phyloP scores from a whole-genome alignment of 495 filamentous ascomycete species.

The Platismatia glauca region DNA sequence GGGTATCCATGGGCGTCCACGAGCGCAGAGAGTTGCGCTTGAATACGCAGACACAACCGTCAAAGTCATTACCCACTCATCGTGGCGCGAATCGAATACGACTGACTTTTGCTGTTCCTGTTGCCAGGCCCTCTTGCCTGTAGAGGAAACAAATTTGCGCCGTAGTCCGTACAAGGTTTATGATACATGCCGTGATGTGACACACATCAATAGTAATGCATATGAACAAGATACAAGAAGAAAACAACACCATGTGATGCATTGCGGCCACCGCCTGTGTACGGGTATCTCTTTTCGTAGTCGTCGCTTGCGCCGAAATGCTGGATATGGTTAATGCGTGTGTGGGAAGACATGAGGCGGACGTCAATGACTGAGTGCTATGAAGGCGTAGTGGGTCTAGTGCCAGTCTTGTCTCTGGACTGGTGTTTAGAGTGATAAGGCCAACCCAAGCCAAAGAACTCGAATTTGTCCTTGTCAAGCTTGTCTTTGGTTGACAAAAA shows the following conservation, averaged over 20 bases:
- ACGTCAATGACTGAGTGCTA: conserved; percentile 10
- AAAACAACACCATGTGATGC: conserved; percentile 9
- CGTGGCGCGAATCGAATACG: background rate
- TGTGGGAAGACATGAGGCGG: conserved; percentile 8
- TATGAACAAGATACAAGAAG: conserved; percentile 12
- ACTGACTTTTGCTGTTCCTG: background rate
- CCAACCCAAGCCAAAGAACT: conserved; percentile 43
- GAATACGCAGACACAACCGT: background rate
- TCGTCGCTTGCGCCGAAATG: conserved; percentile 11
- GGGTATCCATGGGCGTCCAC: conserved; percentile 1
- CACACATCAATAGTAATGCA: conserved; percentile 8
- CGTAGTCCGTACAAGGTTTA: conserved; percentile 2
- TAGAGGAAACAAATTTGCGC: background rate
- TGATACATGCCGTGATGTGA: conserved; percentile 10
- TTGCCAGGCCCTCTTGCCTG: conserved; percentile 1
- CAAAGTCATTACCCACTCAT: background rate
- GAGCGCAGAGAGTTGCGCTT: background rate
- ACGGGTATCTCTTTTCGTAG: conserved; percentile 13
- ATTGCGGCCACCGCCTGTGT: background rate
- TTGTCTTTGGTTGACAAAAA: conserved; percentile 38
- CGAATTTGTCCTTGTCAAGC: conserved; percentile 50
- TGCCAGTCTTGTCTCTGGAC: conserved; percentile 40
- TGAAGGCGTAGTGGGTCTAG: conserved; percentile 31
- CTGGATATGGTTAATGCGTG: conserved; percentile 1
- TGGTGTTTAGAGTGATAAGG: conserved; percentile 40